Percentiles rank a stretch among this genome's conserved stretches.
Conservation (phyloP, 1,284 basidiomycete species). For the Ganoderma lingzhi region DNA sequence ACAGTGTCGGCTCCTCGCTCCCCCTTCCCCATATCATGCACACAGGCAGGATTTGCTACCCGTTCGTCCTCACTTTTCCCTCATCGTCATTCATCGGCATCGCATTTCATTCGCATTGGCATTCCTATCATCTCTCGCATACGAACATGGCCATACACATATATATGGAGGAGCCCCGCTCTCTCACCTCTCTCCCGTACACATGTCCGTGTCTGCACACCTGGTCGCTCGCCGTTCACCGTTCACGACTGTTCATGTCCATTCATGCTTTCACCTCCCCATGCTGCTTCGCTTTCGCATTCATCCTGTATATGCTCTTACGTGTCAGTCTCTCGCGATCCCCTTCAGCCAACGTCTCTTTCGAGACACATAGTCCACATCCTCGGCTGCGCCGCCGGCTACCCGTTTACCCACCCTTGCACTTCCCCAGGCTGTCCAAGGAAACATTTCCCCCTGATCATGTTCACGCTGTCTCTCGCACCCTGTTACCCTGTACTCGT, state of each 20-base stretch:
- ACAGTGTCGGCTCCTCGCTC: background rate
- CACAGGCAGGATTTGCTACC: background rate
- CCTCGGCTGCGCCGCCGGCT: slow-evolving; percentile 21
- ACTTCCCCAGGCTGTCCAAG: background rate
- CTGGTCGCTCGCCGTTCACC: slow-evolving; percentile 3
- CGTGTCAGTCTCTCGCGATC: background rate
- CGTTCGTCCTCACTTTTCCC: background rate
- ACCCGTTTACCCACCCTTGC: background rate
- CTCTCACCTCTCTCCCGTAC: background rate
- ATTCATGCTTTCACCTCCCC: slow-evolving; percentile 26
- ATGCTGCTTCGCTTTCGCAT: slow-evolving; percentile 19
- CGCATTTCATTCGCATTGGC: slow-evolving; percentile 14
- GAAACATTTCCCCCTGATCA: background rate
- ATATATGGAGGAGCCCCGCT: slow-evolving; percentile 4
- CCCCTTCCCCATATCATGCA: background rate
- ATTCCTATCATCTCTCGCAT: slow-evolving; percentile 9
- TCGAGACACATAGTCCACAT: background rate
- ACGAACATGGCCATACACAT: slow-evolving; percentile 3
- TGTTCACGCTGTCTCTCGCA: background rate
- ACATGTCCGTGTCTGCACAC: background rate
- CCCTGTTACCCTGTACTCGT: slow-evolving; percentile 8
- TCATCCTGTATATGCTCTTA: slow-evolving; percentile 3
- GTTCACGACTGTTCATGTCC: slow-evolving; percentile 25
- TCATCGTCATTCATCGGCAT: slow-evolving; percentile 8
- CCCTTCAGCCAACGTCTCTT: background rate